phyloP scores from a whole-genome alignment of 768 basidiomycete species.

The Xerocomus potaroensis region DNA sequence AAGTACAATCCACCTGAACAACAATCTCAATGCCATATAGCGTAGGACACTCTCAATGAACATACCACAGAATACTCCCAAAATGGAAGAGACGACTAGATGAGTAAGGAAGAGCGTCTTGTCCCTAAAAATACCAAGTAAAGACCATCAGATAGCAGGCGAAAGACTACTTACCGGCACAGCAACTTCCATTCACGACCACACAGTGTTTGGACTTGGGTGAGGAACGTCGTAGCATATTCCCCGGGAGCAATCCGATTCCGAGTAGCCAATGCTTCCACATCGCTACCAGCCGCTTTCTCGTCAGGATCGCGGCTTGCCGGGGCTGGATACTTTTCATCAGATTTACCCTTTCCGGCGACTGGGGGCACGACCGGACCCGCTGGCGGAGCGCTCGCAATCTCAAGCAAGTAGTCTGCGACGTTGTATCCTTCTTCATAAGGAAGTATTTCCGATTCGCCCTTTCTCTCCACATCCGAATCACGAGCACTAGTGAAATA shows the following conservation, averaged over 20 bases:
- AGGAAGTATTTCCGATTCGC: constrained; percentile 36
- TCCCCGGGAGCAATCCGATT: constrained; percentile 19
- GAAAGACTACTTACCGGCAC: constrained; percentile 41
- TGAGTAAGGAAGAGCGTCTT: constrained; percentile 82
- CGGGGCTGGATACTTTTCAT: background rate
- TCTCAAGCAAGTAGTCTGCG: constrained; percentile 87
- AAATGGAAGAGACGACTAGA: constrained; percentile 56
- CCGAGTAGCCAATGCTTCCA: constrained; percentile 19
- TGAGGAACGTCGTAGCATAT: constrained; percentile 80
- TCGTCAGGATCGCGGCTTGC: constrained; percentile 9
- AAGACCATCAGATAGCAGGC: background rate
- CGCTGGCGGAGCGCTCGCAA: constrained; percentile 66
- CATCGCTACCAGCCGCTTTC: constrained; percentile 10
- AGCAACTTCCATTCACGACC: constrained; percentile 86
- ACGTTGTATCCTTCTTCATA: constrained; percentile 85
- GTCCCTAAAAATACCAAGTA: too few species aligned
- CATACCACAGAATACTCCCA: constrained; percentile 85
- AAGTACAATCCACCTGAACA: constrained; percentile 77
- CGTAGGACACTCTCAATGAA: background rate
- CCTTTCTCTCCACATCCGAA: constrained; percentile 31
- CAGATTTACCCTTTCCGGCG: constrained; percentile 1
- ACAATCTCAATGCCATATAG: background rate
- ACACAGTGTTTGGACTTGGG: constrained; percentile 79
- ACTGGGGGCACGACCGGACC: constrained; percentile 37
- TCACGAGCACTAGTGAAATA: constrained; percentile 47